Conservation (phyloP, 805 yeast genomes). For the Priceomyces haplophilus region DNA sequence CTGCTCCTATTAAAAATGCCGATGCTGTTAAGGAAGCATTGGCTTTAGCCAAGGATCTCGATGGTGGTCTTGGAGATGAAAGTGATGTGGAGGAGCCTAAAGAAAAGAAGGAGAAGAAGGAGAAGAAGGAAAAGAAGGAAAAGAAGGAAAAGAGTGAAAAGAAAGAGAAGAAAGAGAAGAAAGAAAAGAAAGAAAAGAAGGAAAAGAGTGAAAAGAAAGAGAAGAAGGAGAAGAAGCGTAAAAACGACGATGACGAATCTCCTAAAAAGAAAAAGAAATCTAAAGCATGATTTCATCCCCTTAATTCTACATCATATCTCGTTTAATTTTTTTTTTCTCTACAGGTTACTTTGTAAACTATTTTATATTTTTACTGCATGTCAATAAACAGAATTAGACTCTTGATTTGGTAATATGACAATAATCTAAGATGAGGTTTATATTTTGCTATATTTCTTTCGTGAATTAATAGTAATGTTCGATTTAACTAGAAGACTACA, state of each 20-base stretch:
- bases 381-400: conserved; percentile 10
- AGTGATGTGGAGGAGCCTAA: conserved; percentile 15
- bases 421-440: not conserved
- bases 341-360: conserved; percentile 22
- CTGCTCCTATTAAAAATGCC: conserved; percentile 92
- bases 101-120: conserved; percentile 18
- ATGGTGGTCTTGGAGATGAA: conserved; percentile 30
- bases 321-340: conserved; percentile 5
- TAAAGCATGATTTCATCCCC: conserved; percentile 25
- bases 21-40: conserved; percentile 93
- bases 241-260: conserved; percentile 37
- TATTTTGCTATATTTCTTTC: not conserved
- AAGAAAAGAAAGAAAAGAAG: conserved; percentile 31
- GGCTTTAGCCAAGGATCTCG: conserved; percentile 45
- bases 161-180: conserved; percentile 25
- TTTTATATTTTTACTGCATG: conserved; percentile 24
- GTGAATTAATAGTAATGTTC: not conserved
- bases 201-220: conserved; percentile 34
- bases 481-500: not conserved
- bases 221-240: conserved; percentile 30
- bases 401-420: not conserved
- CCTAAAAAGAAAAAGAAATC: conserved; percentile 47
- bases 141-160: conserved; percentile 24
- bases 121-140: conserved; percentile 23
- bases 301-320: conserved; percentile 1